Percentiles rank a stretch among this genome's conserved stretches.
Evolutionary conservation across 106 monocot genomes (phyloP).

Genomic region (Platanthera guangdongensis): DNA sequence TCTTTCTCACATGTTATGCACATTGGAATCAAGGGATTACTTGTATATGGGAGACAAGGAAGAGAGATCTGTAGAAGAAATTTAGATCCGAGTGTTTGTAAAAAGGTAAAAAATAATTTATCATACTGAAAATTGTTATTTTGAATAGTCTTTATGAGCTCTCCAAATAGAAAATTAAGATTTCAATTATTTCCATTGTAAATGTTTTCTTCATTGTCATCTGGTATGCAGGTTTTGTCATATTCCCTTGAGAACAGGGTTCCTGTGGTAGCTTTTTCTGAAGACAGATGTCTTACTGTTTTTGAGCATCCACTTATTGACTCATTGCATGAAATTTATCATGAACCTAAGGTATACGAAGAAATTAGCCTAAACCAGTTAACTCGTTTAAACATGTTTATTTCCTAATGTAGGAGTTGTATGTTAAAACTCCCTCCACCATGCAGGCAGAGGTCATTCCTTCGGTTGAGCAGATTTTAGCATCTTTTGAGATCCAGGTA

Average conservation of each 20-base stretch:
- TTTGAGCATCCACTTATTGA: constrained; percentile 79
- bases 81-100: constrained; percentile 74
- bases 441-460: constrained; percentile 70
- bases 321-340: constrained; percentile 66
- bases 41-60: constrained; percentile 90
- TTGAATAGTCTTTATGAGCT: neutral
- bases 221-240: constrained; percentile 56
- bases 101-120: constrained; percentile 46
- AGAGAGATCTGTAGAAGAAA: constrained; percentile 75
- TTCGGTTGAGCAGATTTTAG: constrained; percentile 67
- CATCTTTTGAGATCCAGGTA: constrained; percentile 77
- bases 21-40: constrained; percentile 43
- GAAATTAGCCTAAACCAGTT: neutral
- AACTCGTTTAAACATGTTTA: neutral
- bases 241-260: constrained; percentile 75
- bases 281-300: constrained; percentile 73
- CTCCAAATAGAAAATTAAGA: neutral
- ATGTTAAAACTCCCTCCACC: neutral
- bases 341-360: constrained; percentile 75
- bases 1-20: neutral
- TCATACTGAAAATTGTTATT: neutral
- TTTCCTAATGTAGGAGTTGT: neutral
- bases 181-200: neutral
- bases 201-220: neutral
- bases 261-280: constrained; percentile 82